phyloP scores from a whole-genome alignment of 345 rosid species.

The Eucalyptus rudis region DNA sequence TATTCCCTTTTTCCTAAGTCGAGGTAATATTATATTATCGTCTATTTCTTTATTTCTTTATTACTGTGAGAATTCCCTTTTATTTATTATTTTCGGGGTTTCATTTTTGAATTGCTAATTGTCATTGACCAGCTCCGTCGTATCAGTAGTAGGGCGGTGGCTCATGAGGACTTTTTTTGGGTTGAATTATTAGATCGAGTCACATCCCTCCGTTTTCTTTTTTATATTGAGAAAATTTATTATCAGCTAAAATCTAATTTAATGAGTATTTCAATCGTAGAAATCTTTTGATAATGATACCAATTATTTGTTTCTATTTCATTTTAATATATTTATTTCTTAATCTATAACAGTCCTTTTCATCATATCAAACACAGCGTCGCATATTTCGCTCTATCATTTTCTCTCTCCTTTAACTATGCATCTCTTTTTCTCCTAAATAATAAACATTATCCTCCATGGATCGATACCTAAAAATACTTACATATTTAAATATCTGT shows the following conservation, averaged over 20 bases:
- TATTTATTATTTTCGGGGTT: background rate
- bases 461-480: background rate
- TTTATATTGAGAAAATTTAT: background rate
- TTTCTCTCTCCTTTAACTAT: background rate
- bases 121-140: background rate
- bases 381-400: background rate
- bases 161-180: background rate
- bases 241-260: background rate
- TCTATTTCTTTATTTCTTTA: too few relatives aligned
- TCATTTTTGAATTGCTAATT: too few relatives aligned
- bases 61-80: background rate
- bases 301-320: background rate
- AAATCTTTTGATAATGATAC: background rate
- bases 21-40: background rate
- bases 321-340: background rate
- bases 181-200: background rate
- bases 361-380: background rate
- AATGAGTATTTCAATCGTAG: background rate
- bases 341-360: accelerated
- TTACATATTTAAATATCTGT: background rate
- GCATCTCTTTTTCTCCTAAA: too few relatives aligned
- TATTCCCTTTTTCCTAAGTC: background rate
- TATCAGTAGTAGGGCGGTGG: background rate
- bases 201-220: background rate
- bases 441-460: background rate